phyloP scores from a whole-genome alignment of 768 basidiomycete species.

The Lactarius quietus region DNA sequence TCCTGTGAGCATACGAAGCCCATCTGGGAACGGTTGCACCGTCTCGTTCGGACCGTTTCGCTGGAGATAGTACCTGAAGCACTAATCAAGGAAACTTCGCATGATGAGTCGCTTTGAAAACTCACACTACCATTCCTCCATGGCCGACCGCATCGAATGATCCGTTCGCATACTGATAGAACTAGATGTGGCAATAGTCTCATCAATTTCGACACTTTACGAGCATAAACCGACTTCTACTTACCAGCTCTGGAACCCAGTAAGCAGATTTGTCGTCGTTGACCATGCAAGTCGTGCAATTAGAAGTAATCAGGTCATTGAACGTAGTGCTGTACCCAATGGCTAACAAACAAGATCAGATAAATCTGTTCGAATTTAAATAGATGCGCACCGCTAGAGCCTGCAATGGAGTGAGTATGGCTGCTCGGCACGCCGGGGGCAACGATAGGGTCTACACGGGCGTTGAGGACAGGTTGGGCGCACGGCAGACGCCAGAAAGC shows the following conservation, averaged over 20 bases:
- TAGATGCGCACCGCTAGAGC: constrained; percentile 8
- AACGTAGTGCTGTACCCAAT: constrained; percentile 13
- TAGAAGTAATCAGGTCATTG: constrained; percentile 7
- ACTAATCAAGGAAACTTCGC: background rate
- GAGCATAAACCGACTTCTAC: background rate
- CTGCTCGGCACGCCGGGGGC: background rate
- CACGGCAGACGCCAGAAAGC: constrained; percentile 23
- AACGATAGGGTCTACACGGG: constrained; percentile 19
- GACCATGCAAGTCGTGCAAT: constrained; percentile 21
- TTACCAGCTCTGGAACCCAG: constrained; percentile 20
- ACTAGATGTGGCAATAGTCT: constrained; percentile 2
- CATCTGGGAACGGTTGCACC: constrained; percentile 26
- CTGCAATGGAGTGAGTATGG: constrained; percentile 21
- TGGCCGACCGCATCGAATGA: constrained; percentile 7
- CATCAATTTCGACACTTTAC: background rate
- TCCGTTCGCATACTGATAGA: constrained; percentile 11
- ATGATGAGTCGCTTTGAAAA: background rate
- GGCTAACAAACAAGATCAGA: constrained; percentile 6
- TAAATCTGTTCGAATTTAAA: background rate
- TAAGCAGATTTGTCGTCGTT: constrained; percentile 23
- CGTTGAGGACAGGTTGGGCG: constrained; percentile 8
- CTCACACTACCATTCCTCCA: constrained; percentile 20
- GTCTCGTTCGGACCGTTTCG: constrained; percentile 1
- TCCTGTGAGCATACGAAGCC: constrained; percentile 30
- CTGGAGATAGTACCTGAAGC: constrained; percentile 24